Evolutionary conservation across 106 monocot genomes (phyloP).

Genomic region (Apostasia shenzhenica): DNA sequence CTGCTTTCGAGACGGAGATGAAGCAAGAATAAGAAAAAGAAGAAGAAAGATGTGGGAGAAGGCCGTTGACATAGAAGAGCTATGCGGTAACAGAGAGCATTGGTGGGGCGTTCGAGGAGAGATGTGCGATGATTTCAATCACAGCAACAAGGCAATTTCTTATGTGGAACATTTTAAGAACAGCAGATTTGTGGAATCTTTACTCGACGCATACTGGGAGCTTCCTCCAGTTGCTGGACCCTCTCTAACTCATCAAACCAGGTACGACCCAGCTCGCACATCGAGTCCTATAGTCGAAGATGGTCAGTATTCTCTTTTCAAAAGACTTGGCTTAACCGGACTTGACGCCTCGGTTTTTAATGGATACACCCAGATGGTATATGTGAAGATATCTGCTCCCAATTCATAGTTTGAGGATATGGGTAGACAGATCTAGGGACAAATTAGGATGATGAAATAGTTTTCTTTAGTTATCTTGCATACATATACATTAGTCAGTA

Average conservation of each 20-base stretch:
- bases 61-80: slow-evolving; percentile 48
- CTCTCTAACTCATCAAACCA: slow-evolving; percentile 55
- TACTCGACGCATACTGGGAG: slow-evolving; percentile 66
- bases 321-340: slow-evolving; percentile 34
- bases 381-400: slow-evolving; percentile 35
- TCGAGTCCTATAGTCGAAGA: slow-evolving; percentile 53
- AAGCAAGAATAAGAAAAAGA: slow-evolving; percentile 52
- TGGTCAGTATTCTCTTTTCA: slow-evolving; percentile 41
- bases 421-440: not conserved
- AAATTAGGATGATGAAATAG: not conserved
- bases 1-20: slow-evolving; percentile 68
- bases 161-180: slow-evolving; percentile 54
- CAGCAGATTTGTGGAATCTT: slow-evolving; percentile 56
- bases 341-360: slow-evolving; percentile 50
- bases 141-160: slow-evolving; percentile 45
- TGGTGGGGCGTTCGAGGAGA: slow-evolving; percentile 74
- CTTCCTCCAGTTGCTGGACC: slow-evolving; percentile 64
- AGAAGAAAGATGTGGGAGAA: slow-evolving; percentile 60
- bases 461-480: not conserved
- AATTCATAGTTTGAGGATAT: not conserved
- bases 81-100: slow-evolving; percentile 48
- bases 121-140: slow-evolving; percentile 65
- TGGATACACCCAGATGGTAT: slow-evolving; percentile 63
- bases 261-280: slow-evolving; percentile 61
- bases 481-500: too few relatives aligned